Evolutionary conservation across 306 rosid species (phyloP).

Genomic region (Quillaja saponaria): DNA sequence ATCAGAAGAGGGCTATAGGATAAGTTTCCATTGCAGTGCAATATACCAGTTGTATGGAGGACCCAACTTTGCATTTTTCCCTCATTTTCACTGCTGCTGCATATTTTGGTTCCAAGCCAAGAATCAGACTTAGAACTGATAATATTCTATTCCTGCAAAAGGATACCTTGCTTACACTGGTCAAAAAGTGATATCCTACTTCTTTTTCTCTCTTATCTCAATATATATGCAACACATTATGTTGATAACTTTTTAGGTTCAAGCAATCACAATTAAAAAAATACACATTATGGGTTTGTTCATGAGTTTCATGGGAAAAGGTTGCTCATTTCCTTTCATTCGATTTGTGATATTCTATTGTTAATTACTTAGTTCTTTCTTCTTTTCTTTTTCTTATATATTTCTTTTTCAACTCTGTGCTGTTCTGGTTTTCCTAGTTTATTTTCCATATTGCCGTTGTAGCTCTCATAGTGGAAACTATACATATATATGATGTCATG

Average conservation of each 20-base stretch:
- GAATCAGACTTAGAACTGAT: slow-evolving; percentile 37
- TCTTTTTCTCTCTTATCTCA: slow-evolving; percentile 15
- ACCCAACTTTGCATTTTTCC: neutral
- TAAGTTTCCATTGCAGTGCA: too few relatives aligned
- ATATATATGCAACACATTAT: slow-evolving; percentile 11
- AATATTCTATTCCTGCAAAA: neutral
- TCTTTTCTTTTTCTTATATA: neutral
- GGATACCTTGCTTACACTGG: slow-evolving; percentile 54
- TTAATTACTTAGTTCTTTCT: neutral
- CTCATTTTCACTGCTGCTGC: too few relatives aligned
- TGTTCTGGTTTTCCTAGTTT: neutral
- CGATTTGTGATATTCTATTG: neutral
- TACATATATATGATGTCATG: too few relatives aligned
- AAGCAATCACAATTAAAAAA: slow-evolving; percentile 9
- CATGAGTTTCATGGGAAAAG: slow-evolving; percentile 52
- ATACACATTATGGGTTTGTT: slow-evolving; percentile 49
- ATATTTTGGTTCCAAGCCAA: slow-evolving; percentile 36
- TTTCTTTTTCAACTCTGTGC: neutral
- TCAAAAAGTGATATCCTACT: slow-evolving; percentile 4
- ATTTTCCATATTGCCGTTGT: neutral
- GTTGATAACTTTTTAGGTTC: slow-evolving; percentile 13
- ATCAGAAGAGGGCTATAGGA: too few relatives aligned
- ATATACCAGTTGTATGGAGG: too few relatives aligned
- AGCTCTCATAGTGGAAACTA: too few relatives aligned
- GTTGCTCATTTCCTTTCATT: slow-evolving; percentile 26